These are phyloP conservation scores for Musa itinerans DNA, from an alignment of 176 grass and related monocot genomes.

Conservation along the genomic window DNA sequence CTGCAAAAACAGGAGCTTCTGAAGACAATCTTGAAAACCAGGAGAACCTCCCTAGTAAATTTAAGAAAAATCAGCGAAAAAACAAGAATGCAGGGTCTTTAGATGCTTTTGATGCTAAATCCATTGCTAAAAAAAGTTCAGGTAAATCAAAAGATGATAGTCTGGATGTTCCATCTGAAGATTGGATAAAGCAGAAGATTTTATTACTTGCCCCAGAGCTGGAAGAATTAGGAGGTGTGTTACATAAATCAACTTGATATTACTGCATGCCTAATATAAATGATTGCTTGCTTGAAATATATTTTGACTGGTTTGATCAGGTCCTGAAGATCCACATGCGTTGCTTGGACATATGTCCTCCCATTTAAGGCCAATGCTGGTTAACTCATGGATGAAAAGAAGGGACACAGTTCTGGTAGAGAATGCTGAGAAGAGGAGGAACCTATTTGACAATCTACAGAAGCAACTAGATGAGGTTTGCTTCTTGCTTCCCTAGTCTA, in stretches of 20 bases:
- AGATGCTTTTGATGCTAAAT: conserved; percentile 33
- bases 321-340: conserved; percentile 40
- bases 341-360: conserved; percentile 57
- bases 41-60: conserved; percentile 68
- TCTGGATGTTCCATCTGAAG: conserved; percentile 54
- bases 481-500: background rate
- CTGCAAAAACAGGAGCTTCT: conserved; percentile 44
- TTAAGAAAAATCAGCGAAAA: conserved; percentile 80
- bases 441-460: conserved; percentile 78
- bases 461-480: conserved; percentile 89
- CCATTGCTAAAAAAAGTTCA: conserved; percentile 45
- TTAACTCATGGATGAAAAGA: conserved; percentile 74
- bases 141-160: conserved; percentile 73
- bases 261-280: background rate
- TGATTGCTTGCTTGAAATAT: conserved; percentile 11
- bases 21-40: conserved; percentile 69
- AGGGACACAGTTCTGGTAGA: conserved; percentile 74
- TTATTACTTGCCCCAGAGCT: conserved; percentile 62
- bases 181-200: conserved; percentile 76
- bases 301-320: conserved; percentile 29
- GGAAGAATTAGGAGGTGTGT: conserved; percentile 75
- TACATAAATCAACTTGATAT: conserved; percentile 27
- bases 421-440: conserved; percentile 78
- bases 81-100: conserved; percentile 59
- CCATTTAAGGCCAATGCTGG: conserved; percentile 84